A percentile compares a stretch with the other conserved stretches of the same genome.
Conservation (phyloP, 108 stramenopile genomes). For the Nitzschia putrida region DNA sequence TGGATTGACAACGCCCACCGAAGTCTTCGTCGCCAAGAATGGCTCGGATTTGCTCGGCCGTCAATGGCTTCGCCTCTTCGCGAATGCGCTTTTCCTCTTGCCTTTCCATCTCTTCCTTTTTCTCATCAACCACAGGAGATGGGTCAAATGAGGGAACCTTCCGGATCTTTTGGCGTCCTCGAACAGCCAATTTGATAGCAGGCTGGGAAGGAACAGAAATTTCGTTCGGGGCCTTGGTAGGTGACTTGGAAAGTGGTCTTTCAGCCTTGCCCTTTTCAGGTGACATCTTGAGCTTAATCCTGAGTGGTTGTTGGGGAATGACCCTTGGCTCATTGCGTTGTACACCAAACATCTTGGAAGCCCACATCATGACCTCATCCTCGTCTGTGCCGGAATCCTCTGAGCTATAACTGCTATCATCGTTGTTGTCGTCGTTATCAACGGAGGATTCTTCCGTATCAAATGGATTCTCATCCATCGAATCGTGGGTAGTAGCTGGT, state of each 20-base stretch:
- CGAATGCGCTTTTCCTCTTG: slow-evolving; percentile 45
- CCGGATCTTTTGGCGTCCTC: slow-evolving; percentile 12
- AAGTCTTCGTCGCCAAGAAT: slow-evolving; percentile 55
- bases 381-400: slow-evolving; percentile 48
- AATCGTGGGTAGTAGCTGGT: background rate
- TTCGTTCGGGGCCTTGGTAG: background rate
- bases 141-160: background rate
- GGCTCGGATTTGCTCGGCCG: slow-evolving; percentile 41
- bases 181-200: background rate
- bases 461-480: background rate
- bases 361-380: slow-evolving; percentile 45
- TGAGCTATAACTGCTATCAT: slow-evolving; percentile 2
- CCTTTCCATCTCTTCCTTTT: slow-evolving; percentile 22
- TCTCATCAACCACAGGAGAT: slow-evolving; percentile 13
- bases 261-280: background rate
- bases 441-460: background rate
- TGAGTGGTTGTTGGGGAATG: background rate
- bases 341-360: slow-evolving; percentile 46
- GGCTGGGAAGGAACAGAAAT: background rate
- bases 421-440: background rate
- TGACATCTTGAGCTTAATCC: slow-evolving; percentile 20
- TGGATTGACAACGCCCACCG: slow-evolving; percentile 5
- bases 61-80: slow-evolving; percentile 50
- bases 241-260: background rate
- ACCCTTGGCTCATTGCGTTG: background rate